Base-by-base conservation (phyloP, 1,284 basidiomycete genomes). In the Malassezia cuniculi region DNA sequence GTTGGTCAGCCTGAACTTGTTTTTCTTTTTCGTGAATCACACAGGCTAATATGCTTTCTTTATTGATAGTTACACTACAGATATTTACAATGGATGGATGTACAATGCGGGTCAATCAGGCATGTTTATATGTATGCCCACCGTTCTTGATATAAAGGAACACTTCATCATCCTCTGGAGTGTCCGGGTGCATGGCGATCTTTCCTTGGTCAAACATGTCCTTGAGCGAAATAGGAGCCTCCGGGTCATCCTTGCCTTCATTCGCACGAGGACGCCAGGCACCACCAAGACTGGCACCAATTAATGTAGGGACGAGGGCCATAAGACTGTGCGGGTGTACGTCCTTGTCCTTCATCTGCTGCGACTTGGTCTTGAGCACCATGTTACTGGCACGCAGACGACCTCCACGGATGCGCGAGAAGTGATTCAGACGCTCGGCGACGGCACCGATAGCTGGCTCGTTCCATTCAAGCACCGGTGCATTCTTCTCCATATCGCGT, bases 111-210 rank as follows among this genome's bases (percentile, higher is more conserved):
- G n/a, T n/a, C n/a, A n/a, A n/a, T n/a, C n/a, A n/a, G n/a, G 14
- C 9, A 6, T 34, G 31, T 38, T 29, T 31, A 26, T 19, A 38
- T 9, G 19, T 18, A 18, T 10, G 16, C 31, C 5, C 11, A n/a
- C 29, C 29, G 5, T n/a, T 20, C 11, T 47, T 7, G 7, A 49
- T 22, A 14, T 22, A 33, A 9, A 34, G 19, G n/a, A 51, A 25
- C 31, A 45, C 40, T 10, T 69, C 68, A 47, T 72, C 70, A 37
- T 66, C 61, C 4, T 62, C 52, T 49, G 72, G 72, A 15, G 85
- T 87, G 29, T 84, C 82, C 0, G 85, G 85, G 64, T 90, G 85
- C 16, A 89, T 73, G 60, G 85, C 82, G 15, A 86, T 71, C 62
- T 77, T 81, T 48, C 84, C 85, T 60, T 68, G 55, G 41, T 55